Conservation (phyloP, 441 rosid genomes). For the Croton setiger region DNA sequence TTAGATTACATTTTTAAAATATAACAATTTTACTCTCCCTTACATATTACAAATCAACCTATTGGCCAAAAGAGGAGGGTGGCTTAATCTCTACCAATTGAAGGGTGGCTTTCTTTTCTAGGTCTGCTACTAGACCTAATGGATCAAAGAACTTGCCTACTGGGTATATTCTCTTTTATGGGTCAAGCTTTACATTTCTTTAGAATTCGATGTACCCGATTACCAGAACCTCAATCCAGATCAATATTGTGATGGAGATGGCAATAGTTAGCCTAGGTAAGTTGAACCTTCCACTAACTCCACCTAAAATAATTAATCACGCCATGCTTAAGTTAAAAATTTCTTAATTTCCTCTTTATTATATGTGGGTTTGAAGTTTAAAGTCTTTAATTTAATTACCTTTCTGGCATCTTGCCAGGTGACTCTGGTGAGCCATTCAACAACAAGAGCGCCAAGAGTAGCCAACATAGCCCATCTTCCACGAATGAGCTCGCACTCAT, state of each 20-base stretch:
- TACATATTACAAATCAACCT: too few relatives aligned
- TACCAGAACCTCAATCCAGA: slow-evolving; percentile 81
- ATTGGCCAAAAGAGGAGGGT: too few relatives aligned
- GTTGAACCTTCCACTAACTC: slow-evolving; percentile 88
- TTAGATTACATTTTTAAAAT: too few relatives aligned
- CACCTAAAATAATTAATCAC: slow-evolving; percentile 39
- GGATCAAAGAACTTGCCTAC: slow-evolving; percentile 88
- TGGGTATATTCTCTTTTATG: slow-evolving; percentile 82
- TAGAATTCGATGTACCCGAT: slow-evolving; percentile 96
- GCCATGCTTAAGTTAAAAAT: background rate
- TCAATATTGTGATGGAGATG: slow-evolving; percentile 75
- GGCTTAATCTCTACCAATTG: slow-evolving; percentile 96
- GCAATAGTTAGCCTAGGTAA: slow-evolving; percentile 85
- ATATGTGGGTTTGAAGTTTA: too few relatives aligned
- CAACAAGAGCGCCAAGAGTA: slow-evolving; percentile 80
- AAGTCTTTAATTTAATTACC: slow-evolving; percentile 46
- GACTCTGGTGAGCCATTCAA: slow-evolving; percentile 87
- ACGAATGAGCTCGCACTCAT: slow-evolving; percentile 92
- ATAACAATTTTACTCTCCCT: too few relatives aligned
- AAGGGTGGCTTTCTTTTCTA: slow-evolving; percentile 76
- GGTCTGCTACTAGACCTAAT: slow-evolving; percentile 72
- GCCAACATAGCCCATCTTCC: slow-evolving; percentile 99
- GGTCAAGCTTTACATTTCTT: slow-evolving; percentile 86
- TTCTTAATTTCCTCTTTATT: too few relatives aligned
- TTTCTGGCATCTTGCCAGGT: slow-evolving; percentile 98